A percentile compares a stretch with the other conserved stretches of the same genome.
Conservation (phyloP, 192 early-diverging fungal species). For the Paraglomus brasilianum region DNA sequence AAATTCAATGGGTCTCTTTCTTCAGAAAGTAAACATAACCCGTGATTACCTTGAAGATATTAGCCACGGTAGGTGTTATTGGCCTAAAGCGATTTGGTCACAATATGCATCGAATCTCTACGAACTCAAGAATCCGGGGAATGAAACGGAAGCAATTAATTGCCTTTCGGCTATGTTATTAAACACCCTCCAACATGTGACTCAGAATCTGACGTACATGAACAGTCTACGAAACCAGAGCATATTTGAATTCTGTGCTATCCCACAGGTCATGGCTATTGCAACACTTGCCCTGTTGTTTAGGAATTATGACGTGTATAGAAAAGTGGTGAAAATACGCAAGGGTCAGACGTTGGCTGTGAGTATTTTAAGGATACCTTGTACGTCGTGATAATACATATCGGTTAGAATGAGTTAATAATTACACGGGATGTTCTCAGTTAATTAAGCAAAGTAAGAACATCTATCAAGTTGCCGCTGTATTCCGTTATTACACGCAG, state of each 20-base stretch:
- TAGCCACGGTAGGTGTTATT: conserved; percentile 87
- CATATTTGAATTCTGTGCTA: conserved; percentile 93
- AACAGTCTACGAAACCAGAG: conserved; percentile 69
- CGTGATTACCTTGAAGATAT: conserved; percentile 94
- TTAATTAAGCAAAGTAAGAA: conserved; percentile 55
- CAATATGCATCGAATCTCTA: conserved; percentile 72
- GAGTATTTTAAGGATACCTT: conserved; percentile 27
- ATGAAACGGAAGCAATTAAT: conserved; percentile 63
- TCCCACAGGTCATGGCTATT: conserved; percentile 99
- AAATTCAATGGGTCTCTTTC: conserved; percentile 96
- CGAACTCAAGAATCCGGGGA: conserved; percentile 68
- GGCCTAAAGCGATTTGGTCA: conserved; percentile 94
- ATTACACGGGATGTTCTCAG: conserved; percentile 16
- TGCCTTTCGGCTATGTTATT: conserved; percentile 87
- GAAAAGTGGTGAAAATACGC: conserved; percentile 86
- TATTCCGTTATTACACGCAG: conserved; percentile 58
- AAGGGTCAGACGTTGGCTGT: conserved; percentile 78
- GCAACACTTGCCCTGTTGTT: conserved; percentile 84
- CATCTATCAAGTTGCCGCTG: conserved; percentile 52
- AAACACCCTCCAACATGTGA: conserved; percentile 82
- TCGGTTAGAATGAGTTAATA: not conserved
- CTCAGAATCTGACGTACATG: conserved; percentile 87
- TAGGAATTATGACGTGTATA: conserved; percentile 80
- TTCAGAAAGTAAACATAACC: conserved; percentile 98
- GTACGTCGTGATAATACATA: not conserved